phyloP scores from a whole-genome alignment of 345 rosid species.

The Cochlearia excelsa region DNA sequence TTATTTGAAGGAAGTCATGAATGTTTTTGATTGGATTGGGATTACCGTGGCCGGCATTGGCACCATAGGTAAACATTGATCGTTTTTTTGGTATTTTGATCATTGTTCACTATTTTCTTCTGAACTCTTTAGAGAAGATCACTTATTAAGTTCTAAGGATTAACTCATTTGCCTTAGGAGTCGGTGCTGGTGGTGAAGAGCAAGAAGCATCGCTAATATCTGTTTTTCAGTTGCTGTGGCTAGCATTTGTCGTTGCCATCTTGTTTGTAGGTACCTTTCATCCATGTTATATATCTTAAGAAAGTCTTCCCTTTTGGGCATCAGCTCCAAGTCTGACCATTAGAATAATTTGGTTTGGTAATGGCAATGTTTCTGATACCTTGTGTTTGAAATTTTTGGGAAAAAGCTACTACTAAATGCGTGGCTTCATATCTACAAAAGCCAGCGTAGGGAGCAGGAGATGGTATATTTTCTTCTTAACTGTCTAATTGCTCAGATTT shows the following conservation, averaged over 20 bases:
- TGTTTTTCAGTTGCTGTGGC: constrained; percentile 75
- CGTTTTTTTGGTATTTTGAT: constrained; percentile 24
- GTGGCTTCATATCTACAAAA: constrained; percentile 84
- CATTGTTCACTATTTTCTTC: not conserved
- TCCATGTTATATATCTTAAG: constrained; percentile 31
- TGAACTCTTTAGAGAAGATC: not conserved
- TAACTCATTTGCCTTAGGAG: constrained; percentile 48
- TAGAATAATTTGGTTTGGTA: too few relatives aligned
- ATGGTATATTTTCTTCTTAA: constrained; percentile 42
- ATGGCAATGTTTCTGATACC: too few relatives aligned
- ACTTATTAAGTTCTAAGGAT: not conserved
- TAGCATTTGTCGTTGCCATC: constrained; percentile 66
- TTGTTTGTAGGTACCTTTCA: constrained; percentile 97
- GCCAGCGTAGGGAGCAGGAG: constrained; percentile 81
- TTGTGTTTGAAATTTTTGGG: too few relatives aligned
- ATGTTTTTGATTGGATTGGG: constrained; percentile 90
- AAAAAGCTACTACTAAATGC: constrained; percentile 79
- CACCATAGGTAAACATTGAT: constrained; percentile 73
- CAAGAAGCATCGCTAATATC: constrained; percentile 72
- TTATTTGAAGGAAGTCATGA: constrained; percentile 92
- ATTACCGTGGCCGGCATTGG: constrained; percentile 93
- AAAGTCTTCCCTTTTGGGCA: constrained; percentile 11
- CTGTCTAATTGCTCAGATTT: not conserved
- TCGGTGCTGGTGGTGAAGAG: constrained; percentile 97
- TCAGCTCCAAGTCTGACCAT: too few relatives aligned